phyloP scores from a whole-genome alignment of 345 rosid species.

The Salix caprea region DNA sequence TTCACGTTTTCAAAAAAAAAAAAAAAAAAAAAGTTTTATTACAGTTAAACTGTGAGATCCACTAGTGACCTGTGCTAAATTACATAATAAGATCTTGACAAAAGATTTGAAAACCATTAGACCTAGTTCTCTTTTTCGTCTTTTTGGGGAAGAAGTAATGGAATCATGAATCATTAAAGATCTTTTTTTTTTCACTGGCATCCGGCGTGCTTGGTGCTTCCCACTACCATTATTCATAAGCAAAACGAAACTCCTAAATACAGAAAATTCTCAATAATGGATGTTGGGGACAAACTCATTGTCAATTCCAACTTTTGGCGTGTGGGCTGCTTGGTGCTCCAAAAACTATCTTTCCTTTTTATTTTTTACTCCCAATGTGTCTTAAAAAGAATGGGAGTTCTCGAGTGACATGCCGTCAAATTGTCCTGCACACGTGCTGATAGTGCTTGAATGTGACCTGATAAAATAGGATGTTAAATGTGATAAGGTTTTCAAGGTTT shows the following conservation, averaged over 20 bases:
- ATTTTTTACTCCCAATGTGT: conserved; percentile 12
- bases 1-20: too few species aligned
- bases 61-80: too few species aligned
- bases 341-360: not conserved
- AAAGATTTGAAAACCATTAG: not conserved
- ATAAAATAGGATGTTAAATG: not conserved
- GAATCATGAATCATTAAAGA: conserved; percentile 1
- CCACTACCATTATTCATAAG: conserved; percentile 7
- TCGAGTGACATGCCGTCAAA: conserved; percentile 43
- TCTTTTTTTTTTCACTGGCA: not conserved
- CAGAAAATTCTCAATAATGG: not conserved
- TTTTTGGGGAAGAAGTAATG: not conserved
- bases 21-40: too few species aligned
- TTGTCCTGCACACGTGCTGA: conserved; percentile 42
- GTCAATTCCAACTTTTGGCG: not conserved
- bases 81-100: too few species aligned
- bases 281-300: conserved; percentile 11
- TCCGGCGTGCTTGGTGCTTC: conserved; percentile 31
- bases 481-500: conserved; percentile 3
- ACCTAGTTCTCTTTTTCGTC: not conserved
- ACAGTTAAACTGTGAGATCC: too few species aligned
- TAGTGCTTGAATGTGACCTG: conserved; percentile 11
- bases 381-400: conserved; percentile 28
- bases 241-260: not conserved
- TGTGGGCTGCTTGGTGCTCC: conserved; percentile 24